A percentile compares a stretch with the other conserved stretches of the same genome.
These are phyloP conservation scores for Taphrina sp. DNA, from an alignment of 1,139 yeast species.

Conservation along the genomic window DNA sequence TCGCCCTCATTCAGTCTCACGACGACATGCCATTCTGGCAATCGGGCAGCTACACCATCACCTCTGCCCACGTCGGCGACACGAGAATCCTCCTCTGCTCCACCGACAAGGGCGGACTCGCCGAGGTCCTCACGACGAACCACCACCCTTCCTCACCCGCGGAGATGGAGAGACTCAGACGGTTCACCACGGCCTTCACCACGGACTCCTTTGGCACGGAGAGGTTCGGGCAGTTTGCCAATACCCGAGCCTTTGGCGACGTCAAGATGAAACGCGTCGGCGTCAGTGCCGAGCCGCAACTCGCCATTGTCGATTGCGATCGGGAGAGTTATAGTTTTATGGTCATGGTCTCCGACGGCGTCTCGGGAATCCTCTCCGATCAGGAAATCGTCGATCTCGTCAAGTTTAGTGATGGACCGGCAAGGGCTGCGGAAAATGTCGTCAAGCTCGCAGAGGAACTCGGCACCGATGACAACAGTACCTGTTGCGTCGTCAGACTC, in stretches of 20 bases:
- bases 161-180: conserved; percentile 69
- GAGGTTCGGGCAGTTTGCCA: conserved; percentile 78
- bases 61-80: conserved; percentile 93
- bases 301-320: conserved; percentile 54
- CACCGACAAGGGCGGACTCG: conserved; percentile 60
- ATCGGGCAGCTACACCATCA: conserved; percentile 64
- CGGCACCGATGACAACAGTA: conserved; percentile 93
- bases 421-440: conserved; percentile 78
- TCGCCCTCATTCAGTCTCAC: conserved; percentile 61
- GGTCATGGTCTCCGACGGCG: conserved; percentile 80
- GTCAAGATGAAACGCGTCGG: conserved; percentile 72
- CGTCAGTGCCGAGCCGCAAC: conserved; percentile 87
- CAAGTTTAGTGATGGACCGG: conserved; percentile 66
- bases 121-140: conserved; percentile 70
- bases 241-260: conserved; percentile 93
- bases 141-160: conserved; percentile 87
- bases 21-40: conserved; percentile 63
- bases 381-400: conserved; percentile 89
- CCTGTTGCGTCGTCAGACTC: conserved; percentile 75
- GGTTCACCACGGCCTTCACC: conserved; percentile 69
- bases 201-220: conserved; percentile 94
- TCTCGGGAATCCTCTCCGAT: conserved; percentile 73
- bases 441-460: conserved; percentile 78
- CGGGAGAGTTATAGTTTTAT: conserved; percentile 58
- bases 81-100: conserved; percentile 83